Conservation (phyloP, 495 filamentous ascomycete species). For the Trichoderma reesei region DNA sequence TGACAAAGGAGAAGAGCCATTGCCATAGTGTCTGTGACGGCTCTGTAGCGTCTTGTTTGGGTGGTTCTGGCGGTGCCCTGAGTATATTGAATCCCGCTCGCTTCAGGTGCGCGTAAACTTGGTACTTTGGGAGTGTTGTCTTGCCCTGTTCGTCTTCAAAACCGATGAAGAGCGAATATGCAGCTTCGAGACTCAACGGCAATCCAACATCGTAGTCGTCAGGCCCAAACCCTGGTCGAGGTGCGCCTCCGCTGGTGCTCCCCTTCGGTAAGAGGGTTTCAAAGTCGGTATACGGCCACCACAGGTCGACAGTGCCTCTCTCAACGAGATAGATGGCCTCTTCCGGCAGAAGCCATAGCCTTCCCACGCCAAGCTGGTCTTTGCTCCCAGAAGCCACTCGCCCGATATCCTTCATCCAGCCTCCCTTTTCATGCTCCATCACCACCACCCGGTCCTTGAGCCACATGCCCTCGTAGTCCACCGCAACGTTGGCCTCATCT, state of each 20-base stretch:
- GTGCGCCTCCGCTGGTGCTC: background rate
- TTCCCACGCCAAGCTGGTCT: conserved; percentile 39
- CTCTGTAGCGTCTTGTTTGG: background rate
- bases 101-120: conserved; percentile 75
- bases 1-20: conserved; percentile 34
- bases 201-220: conserved; percentile 51
- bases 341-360: conserved; percentile 79
- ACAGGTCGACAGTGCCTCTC: conserved; percentile 71
- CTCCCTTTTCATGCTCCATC: conserved; percentile 36
- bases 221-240: conserved; percentile 12
- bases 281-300: conserved; percentile 53
- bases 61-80: conserved; percentile 43
- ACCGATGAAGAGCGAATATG: conserved; percentile 71
- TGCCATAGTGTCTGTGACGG: conserved; percentile 24
- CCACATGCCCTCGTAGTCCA: conserved; percentile 16
- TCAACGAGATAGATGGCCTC: conserved; percentile 86
- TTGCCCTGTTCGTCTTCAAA: conserved; percentile 49
- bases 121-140: conserved; percentile 66
- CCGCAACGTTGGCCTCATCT: conserved; percentile 22
- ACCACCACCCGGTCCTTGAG: conserved; percentile 38
- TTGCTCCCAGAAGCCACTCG: conserved; percentile 35
- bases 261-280: conserved; percentile 28
- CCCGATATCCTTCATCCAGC: conserved; percentile 30
- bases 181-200: conserved; percentile 82
- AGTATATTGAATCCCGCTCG: conserved; percentile 73